Conservation (phyloP, 2,329 filamentous ascomycete genomes). For the Penicillium italicum region DNA sequence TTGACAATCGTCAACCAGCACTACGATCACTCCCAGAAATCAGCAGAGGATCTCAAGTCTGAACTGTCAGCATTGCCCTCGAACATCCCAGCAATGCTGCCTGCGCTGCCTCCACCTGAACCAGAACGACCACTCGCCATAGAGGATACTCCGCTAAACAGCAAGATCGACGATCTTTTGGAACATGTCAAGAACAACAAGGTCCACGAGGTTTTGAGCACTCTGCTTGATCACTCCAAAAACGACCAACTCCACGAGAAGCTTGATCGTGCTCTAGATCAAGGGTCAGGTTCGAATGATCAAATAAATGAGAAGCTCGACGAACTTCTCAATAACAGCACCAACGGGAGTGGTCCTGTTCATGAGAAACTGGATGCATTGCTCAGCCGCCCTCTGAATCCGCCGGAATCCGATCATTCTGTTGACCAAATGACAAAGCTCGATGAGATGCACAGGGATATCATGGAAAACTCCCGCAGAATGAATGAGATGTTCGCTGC, state of each 20-base stretch:
- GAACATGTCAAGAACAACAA: constrained; percentile 46
- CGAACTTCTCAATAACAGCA: constrained; percentile 36
- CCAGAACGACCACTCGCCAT: constrained; percentile 26
- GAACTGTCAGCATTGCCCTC: constrained; percentile 49
- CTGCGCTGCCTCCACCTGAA: constrained; percentile 45
- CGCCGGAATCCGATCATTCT: constrained; percentile 62
- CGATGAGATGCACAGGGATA: constrained; percentile 83
- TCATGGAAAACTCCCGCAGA: constrained; percentile 77
- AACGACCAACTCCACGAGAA: constrained; percentile 57
- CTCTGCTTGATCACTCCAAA: constrained; percentile 47
- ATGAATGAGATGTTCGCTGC: constrained; percentile 65
- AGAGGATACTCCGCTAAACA: constrained; percentile 61
- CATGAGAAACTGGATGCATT: constrained; percentile 35
- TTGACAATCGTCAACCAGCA: constrained; percentile 77
- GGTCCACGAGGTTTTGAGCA: constrained; percentile 57
- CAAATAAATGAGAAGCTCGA: constrained; percentile 59
- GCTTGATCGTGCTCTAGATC: constrained; percentile 46
- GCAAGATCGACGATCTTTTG: constrained; percentile 54
- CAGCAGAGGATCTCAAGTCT: constrained; percentile 59
- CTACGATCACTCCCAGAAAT: constrained; percentile 78
- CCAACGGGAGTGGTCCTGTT: constrained; percentile 28
- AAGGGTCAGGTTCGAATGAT: constrained; percentile 29
- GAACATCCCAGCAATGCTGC: constrained; percentile 56
- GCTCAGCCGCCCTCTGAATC: constrained; percentile 55
- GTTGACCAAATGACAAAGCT: constrained; percentile 75